Evolutionary conservation across 768 basidiomycete genomes (phyloP).

Genomic region (Boletus pseudopeckii): DNA sequence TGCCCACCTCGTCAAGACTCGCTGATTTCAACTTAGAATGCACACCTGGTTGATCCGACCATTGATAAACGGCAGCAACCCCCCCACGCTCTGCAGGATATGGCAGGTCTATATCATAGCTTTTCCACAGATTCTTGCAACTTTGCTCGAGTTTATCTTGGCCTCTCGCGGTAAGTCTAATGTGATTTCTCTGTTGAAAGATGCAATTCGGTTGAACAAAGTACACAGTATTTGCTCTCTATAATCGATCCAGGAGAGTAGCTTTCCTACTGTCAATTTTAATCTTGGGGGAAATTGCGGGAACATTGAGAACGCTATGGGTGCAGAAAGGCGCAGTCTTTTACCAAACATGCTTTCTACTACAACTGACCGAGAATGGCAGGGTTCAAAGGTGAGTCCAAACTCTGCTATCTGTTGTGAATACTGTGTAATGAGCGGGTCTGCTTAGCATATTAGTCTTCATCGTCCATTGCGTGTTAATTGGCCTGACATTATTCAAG

Average conservation of each 20-base stretch:
- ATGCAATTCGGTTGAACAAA: neutral
- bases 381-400: no score
- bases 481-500: constrained; percentile 20
- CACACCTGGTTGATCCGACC: constrained; percentile 10
- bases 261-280: no score
- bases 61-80: constrained; percentile 11
- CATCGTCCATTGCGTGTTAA: constrained; percentile 11
- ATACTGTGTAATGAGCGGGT: neutral
- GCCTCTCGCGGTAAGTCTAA: constrained; percentile 15
- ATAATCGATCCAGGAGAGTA: constrained; percentile 1
- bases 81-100: constrained; percentile 1
- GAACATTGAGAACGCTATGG: no score
- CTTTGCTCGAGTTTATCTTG: constrained; percentile 14
- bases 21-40: neutral
- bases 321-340: no score
- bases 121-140: constrained; percentile 8
- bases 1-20: neutral
- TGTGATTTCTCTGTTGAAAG: neutral
- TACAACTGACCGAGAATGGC: no score
- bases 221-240: constrained; percentile 7
- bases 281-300: no score
- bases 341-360: no score
- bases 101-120: constrained; percentile 8
- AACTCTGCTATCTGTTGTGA: neutral
- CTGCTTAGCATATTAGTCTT: constrained; percentile 12